Evolutionary conservation across 148 eudicot genomes (phyloP), one percentile per base, ranked within the genome.

Genomic region (Diospyros lotus): DNA sequence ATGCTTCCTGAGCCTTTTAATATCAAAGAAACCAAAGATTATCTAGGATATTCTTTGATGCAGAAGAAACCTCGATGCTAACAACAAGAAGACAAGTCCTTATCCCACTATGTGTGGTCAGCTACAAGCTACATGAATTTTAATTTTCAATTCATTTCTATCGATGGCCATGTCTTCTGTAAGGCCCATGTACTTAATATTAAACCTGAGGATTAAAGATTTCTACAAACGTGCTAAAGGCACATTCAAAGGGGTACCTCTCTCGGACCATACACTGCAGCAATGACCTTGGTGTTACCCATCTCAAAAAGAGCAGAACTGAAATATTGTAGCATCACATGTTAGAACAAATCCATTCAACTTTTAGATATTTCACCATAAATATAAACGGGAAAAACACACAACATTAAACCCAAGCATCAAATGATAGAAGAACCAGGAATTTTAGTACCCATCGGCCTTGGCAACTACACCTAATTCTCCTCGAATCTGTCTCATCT

Each of bases 241-340:
- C 63, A 52, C 66, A 15, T 10, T 14, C 28, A 38, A 75, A n/a
- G 14, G 28, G 58, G 51, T 82, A 94, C 98, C 96, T 94, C 98
- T 80, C 97, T 88, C 9, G 98, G 98, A 62, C 97, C 98, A 75
- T 94, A 92, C 17, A 94, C 96, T 4, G 97, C 97, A 68, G 97
- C 98, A 80, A 94, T 92, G 59, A 94, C 98, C 83, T 92, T 94
- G 44, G 98, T 94, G 76, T 94, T 94, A 43, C 97, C 98, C 98
- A 94, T 94, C 79, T 94, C 96, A 64, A 94, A 94, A 73, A 87
- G 84, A 72, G 97, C 93, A 43, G 98, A 94, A 69, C 98, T 94
- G 80, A 83, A 85, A 77, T 51, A 77, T 51, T 77, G 18, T 48
- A 71, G 2, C 44, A 28, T 28, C 28, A 74, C 15, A 66, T 42